phyloP scores from a whole-genome alignment of 306 rosid species.

The Inga oerstediana region DNA sequence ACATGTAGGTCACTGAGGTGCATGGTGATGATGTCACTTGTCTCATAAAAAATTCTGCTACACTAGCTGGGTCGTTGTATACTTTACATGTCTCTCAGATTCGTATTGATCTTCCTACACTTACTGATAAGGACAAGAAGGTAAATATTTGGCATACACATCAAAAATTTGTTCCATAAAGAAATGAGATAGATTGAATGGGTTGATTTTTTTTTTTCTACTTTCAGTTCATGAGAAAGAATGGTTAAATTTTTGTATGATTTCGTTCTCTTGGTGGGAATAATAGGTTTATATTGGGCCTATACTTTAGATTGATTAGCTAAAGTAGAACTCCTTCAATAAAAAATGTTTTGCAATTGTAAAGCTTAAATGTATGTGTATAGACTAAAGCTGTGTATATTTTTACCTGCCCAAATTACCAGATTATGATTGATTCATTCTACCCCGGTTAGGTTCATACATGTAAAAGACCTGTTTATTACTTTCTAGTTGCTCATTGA shows the following conservation, averaged over 20 bases:
- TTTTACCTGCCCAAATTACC: background rate
- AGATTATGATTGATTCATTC: background rate
- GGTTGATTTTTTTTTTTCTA: conserved; percentile 1
- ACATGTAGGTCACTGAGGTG: conserved; percentile 74
- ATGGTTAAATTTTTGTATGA: background rate
- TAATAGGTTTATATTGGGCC: background rate
- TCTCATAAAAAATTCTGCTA: conserved; percentile 79
- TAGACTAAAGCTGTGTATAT: background rate
- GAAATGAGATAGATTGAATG: conserved; percentile 22
- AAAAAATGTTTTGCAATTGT: conserved; percentile 20
- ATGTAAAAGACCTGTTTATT: conserved; percentile 10
- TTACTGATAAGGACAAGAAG: conserved; percentile 82
- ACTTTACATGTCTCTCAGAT: conserved; percentile 93
- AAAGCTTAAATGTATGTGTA: conserved; percentile 21
- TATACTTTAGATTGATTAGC: background rate
- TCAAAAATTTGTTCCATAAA: background rate
- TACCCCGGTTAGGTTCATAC: conserved; percentile 11
- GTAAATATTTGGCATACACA: conserved; percentile 31
- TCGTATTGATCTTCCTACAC: conserved; percentile 86
- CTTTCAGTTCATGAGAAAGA: conserved; percentile 5
- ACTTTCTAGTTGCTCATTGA: conserved; percentile 9
- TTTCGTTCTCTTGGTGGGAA: background rate
- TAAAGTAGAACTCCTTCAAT: background rate
- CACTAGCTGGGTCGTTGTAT: conserved; percentile 85
- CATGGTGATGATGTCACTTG: conserved; percentile 83